Base-by-base conservation (phyloP, 768 basidiomycete genomes). In the Leccinum variicolor region DNA sequence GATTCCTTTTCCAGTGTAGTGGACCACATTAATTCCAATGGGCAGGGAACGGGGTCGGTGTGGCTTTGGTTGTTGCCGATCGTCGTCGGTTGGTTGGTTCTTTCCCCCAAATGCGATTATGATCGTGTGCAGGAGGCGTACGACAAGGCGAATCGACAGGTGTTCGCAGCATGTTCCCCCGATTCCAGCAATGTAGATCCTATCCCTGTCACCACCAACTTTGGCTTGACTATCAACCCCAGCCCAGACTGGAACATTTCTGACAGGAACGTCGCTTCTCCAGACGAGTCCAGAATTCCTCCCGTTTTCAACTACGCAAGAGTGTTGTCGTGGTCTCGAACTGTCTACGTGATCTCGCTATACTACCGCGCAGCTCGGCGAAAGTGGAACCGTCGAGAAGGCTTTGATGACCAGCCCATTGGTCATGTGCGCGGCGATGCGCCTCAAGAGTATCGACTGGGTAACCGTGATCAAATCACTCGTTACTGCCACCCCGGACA, bases 51-150 rank as follows among this genome's bases (percentile, higher is more conserved):
- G 7, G 77, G 74, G 4, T 73, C 74, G 2, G 63, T 74, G 15
- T 81, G 77, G 77, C 60, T 79, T 7, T 81, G 78, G 77, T 68
- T 80, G 19, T 41, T 80, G 8, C 71, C 78, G 0, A 59, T 79
- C 5, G 73, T 77, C 10, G 61, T 74, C 3, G 74, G 77, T 4
- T 79, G 77, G 74, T 61, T 79, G 8, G 68, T 76, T 50, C 58
- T 78, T 7, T 75, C 77, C 0, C 77, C 77, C 0, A 74, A 78
- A 56, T 76, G 75, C 50, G 74, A 78, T 58, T 66, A 68, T 4
- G 33, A 45, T 2, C 71, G 75, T 10, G 64, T 79, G 17, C 55
- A 55, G 2, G 51, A 59, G 3, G 62, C 59, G 17, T 66, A 64
- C 31, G 1, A 56, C 29, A 58, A 52, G 50, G 65, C 65, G 1